phyloP scores from a whole-genome alignment of 805 yeast species.

The Metschnikowia vanudenii region DNA sequence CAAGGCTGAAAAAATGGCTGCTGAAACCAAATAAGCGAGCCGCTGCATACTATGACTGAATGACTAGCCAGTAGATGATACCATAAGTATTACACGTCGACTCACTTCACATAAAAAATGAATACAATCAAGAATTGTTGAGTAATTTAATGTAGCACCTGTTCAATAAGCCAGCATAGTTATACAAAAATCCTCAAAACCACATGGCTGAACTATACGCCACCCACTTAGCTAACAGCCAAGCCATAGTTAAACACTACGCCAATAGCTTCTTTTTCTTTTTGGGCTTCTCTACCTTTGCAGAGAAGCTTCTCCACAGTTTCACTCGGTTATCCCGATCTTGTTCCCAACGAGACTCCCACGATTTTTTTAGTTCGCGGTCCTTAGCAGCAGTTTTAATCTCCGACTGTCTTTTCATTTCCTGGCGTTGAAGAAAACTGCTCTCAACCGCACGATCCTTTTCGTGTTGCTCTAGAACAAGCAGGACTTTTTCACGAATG shows the following conservation, averaged over 20 bases:
- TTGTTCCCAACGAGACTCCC: constrained; percentile 58
- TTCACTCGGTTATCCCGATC: constrained; percentile 55
- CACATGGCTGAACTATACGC: too few relatives aligned
- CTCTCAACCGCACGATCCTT: constrained; percentile 29
- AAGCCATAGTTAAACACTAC: too few relatives aligned
- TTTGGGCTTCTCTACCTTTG: constrained; percentile 46
- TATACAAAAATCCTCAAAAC: too few relatives aligned
- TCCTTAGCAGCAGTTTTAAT: constrained; percentile 36
- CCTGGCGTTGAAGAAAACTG: constrained; percentile 28
- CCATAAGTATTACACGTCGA: constrained; percentile 19
- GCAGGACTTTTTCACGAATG: constrained; percentile 41
- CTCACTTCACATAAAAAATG: constrained; percentile 17
- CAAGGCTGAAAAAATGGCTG: constrained; percentile 98
- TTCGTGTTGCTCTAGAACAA: constrained; percentile 40
- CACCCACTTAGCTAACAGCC: too few relatives aligned
- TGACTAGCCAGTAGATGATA: constrained; percentile 22
- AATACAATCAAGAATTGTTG: constrained; percentile 17
- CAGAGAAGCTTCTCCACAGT: constrained; percentile 56
- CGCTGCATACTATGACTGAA: constrained; percentile 24
- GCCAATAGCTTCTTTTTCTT: constrained; percentile 45
- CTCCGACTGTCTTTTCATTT: constrained; percentile 24
- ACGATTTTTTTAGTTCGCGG: constrained; percentile 26
- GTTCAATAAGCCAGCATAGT: too few relatives aligned
- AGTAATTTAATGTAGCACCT: too few relatives aligned
- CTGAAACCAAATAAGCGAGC: constrained; percentile 68